Evolutionary conservation across 495 filamentous ascomycete genomes (phyloP), one percentile per base, ranked within the genome.

Genomic region (Thermochaetoides thermophila): DNA sequence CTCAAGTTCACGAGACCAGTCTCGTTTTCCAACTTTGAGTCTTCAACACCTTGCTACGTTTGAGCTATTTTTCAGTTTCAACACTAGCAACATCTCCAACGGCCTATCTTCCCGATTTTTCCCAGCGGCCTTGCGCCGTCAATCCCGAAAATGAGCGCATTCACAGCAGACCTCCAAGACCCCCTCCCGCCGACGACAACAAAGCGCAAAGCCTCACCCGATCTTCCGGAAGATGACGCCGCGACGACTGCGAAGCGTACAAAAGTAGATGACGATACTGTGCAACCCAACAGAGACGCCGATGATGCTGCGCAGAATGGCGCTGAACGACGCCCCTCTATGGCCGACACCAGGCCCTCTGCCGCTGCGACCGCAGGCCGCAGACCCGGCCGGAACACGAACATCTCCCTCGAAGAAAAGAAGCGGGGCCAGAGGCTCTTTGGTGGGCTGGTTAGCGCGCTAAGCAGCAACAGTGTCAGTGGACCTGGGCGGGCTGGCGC

Each of bases 341-440:
- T n/a, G 21, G 21, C 21, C 21, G 21, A 11, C 21, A 24, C 6
- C 21, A 11, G 32, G 19, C 20, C 45, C 15, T 29, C 39, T 19
- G 30, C 12, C 5, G 16, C 31, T 18, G 9, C n/a, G n/a, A n/a
- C n/a, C n/a, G n/a, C 20, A 22, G 35, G 1, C 37, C 37, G 8
- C 31, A 43, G 35, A 53, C 44, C 31, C 59, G 50, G 32, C 61
- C 46, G 40, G 69, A 66, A 35, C n/a, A n/a, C n/a, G n/a, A n/a
- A n/a, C n/a, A 59, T 66, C 19, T 65, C 60, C 20, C 58, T 72
- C 35, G 84, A 92, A 40, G 86, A 95, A 49, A 84, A 78, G 52
- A 81, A 79, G 47, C 80, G 89, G 9, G 84, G 82, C 27, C 78
- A 82, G 62, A 69, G 89, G 33, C 68, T 97, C 48, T 94, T 95